Evolutionary conservation across 2,329 filamentous ascomycete species (phyloP).

Genomic region (Trichoderma guizhouense): DNA sequence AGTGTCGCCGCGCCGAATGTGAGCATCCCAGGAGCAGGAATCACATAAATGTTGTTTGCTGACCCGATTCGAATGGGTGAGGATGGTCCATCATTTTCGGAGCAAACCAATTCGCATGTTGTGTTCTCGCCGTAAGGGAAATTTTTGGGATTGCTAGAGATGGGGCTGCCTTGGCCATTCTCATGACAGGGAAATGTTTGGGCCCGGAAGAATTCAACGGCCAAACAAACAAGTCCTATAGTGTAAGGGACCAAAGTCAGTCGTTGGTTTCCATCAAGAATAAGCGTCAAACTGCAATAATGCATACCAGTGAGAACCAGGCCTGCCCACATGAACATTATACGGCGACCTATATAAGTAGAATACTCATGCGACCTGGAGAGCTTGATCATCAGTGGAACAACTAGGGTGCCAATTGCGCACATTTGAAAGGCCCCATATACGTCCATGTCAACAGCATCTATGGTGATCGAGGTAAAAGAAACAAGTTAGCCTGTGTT

Average conservation of each 20-base stretch:
- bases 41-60: constrained; percentile 59
- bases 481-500: background rate
- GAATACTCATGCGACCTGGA: constrained; percentile 58
- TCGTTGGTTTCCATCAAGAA: background rate
- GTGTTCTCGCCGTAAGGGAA: constrained; percentile 44
- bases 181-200: constrained; percentile 41
- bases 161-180: constrained; percentile 36
- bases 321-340: constrained; percentile 64
- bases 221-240: constrained; percentile 56
- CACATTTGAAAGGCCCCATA: constrained; percentile 67
- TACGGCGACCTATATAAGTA: constrained; percentile 58
- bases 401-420: constrained; percentile 62
- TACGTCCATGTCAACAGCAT: constrained; percentile 64
- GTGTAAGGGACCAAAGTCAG: background rate
- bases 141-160: constrained; percentile 31
- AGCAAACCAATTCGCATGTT: constrained; percentile 49
- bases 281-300: background rate
- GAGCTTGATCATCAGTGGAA: constrained; percentile 58
- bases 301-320: constrained; percentile 54
- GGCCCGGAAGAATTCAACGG: constrained; percentile 61
- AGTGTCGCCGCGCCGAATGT: constrained; percentile 59
- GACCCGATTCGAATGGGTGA: constrained; percentile 55
- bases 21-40: constrained; percentile 54
- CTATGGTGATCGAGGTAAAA: constrained; percentile 33
- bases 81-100: constrained; percentile 42